These are phyloP conservation scores for Phytophthora fragariaefolia DNA, from an alignment of 352 stramenopile species.

Conservation along the genomic window DNA sequence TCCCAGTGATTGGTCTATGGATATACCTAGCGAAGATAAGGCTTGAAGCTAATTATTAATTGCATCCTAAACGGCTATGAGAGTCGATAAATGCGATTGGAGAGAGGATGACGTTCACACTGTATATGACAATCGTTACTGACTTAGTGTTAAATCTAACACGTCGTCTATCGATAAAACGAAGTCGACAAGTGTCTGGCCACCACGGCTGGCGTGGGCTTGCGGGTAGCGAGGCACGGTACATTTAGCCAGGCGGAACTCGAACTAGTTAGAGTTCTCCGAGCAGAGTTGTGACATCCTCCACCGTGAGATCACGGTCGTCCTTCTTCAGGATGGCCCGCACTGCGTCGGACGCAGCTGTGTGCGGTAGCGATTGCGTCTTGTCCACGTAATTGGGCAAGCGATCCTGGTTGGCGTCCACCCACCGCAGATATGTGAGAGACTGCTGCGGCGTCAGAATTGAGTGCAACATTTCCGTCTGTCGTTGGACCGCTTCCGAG, in stretches of 20 bases:
- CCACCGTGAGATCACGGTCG: constrained; percentile 86
- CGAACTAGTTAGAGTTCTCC: constrained; percentile 59
- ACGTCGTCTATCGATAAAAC: constrained; percentile 12
- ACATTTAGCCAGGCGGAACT: constrained; percentile 14
- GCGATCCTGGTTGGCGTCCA: constrained; percentile 79
- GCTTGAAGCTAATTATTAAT: too few species aligned
- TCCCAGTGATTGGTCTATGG: too few species aligned
- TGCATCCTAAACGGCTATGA: too few species aligned
- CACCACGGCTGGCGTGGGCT: constrained; percentile 5
- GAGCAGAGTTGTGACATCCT: constrained; percentile 84
- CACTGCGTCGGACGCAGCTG: constrained; percentile 63
- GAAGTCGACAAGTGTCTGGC: constrained; percentile 21
- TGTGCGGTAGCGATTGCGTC: constrained; percentile 59
- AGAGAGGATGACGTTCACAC: constrained; percentile 1
- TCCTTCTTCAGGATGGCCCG: constrained; percentile 84
- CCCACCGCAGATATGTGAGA: constrained; percentile 84
- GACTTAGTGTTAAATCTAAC: constrained; percentile 19
- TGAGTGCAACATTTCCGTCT: constrained; percentile 84
- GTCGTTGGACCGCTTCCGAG: constrained; percentile 78
- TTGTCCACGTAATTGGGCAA: constrained; percentile 72
- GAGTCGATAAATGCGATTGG: too few species aligned
- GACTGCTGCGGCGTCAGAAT: constrained; percentile 88
- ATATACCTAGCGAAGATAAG: too few species aligned
- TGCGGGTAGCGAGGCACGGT: constrained; percentile 13
- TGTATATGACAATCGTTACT: constrained; percentile 8